A percentile compares a stretch with the other conserved stretches of the same genome.
phyloP scores from a whole-genome alignment of 805 yeast species.

The Yarrowia deformans region DNA sequence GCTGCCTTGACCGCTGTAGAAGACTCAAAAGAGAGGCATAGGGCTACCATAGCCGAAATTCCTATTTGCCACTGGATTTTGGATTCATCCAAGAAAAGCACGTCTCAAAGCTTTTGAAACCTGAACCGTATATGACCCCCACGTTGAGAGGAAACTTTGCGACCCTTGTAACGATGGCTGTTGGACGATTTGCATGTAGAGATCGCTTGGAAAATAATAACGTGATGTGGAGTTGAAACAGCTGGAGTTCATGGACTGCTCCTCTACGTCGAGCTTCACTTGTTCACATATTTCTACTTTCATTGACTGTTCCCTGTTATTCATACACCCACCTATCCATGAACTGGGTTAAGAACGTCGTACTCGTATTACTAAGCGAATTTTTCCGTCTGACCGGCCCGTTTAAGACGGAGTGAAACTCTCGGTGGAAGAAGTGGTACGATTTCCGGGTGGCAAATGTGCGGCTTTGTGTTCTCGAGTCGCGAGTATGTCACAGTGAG shows the following conservation, averaged over 20 bases:
- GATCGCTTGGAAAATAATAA: not conserved
- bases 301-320: too few species aligned
- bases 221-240: not conserved
- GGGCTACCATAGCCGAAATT: not conserved
- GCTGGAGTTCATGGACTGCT: not conserved
- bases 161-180: slow-evolving; percentile 11
- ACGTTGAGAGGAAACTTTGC: not conserved
- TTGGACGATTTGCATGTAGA: not conserved
- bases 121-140: not conserved
- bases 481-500: not conserved
- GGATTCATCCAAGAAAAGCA: not conserved
- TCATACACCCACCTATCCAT: not conserved
- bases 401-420: not conserved
- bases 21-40: too few species aligned
- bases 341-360: not conserved
- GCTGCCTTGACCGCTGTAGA: too few species aligned
- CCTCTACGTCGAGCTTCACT: too few species aligned
- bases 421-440: slow-evolving; percentile 2
- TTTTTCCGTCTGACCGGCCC: slow-evolving; percentile 1
- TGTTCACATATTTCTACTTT: too few species aligned
- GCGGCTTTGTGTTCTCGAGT: not conserved
- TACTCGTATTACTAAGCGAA: slow-evolving; percentile 12
- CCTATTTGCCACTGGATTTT: not conserved
- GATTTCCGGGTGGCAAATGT: not conserved
- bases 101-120: not conserved